A percentile compares a stretch with the other conserved stretches of the same genome.
Evolutionary conservation across 257 asterid species (phyloP).

Genomic region (Solanum pinnatisectum): DNA sequence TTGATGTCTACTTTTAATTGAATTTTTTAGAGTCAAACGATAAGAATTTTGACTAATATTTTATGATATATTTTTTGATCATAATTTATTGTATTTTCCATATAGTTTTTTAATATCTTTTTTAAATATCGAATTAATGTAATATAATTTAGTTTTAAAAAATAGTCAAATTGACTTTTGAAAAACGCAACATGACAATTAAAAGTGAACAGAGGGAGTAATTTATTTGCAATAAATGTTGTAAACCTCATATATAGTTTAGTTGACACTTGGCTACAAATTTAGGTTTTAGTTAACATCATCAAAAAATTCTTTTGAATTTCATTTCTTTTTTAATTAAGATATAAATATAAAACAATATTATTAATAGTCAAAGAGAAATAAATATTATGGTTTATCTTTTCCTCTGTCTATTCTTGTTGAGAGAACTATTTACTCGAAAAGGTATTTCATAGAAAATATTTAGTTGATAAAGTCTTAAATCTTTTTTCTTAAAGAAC

Average conservation of each 20-base stretch:
- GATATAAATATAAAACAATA: not conserved
- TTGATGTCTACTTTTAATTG: no score
- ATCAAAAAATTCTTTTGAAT: not conserved
- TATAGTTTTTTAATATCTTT: no score
- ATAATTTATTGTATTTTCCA: no score
- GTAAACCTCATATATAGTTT: not conserved
- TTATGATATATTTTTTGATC: no score
- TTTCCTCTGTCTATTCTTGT: not conserved
- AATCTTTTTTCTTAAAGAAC: not conserved
- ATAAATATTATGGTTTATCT: not conserved
- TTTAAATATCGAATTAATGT: no score
- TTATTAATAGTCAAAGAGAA: not conserved
- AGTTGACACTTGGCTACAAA: not conserved
- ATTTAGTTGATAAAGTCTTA: not conserved
- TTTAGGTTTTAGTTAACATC: not conserved
- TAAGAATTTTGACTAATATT: no score
- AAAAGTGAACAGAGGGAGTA: no score
- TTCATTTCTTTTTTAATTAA: not conserved
- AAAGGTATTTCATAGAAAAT: not conserved
- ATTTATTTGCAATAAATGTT: not conserved
- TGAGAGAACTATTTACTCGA: not conserved
- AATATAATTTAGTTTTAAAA: no score
- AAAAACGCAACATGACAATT: no score
- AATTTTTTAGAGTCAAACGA: no score
- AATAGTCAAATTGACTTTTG: no score